These are phyloP conservation scores for Hyphodiscus hymeniophilus DNA, from an alignment of 495 filamentous ascomycete species.

Conservation along the genomic window DNA sequence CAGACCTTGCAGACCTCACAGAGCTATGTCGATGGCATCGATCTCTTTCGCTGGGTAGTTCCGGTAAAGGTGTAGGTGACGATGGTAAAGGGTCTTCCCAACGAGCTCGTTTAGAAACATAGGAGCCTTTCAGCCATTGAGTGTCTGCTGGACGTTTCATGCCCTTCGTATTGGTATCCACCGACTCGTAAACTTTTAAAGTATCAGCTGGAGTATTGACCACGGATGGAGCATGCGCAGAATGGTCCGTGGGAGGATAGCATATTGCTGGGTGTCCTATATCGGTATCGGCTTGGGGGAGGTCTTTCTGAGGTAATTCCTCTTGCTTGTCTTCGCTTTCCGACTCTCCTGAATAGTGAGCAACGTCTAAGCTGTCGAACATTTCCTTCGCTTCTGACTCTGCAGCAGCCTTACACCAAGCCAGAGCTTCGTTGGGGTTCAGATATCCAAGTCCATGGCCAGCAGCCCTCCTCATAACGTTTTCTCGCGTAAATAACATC, in stretches of 20 bases:
- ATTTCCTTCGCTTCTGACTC: constrained; percentile 1
- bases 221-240: too few species aligned
- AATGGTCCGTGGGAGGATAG: too few species aligned
- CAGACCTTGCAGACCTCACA: neutral
- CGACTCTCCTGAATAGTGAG: neutral
- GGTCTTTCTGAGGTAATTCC: neutral
- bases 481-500: constrained; percentile 18
- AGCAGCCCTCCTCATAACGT: constrained; percentile 17
- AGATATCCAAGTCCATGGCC: constrained; percentile 17
- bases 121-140: constrained; percentile 21
- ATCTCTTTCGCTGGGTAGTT: neutral
- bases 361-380: neutral
- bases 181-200: neutral
- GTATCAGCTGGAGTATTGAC: too few species aligned
- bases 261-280: neutral
- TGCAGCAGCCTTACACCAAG: constrained; percentile 17
- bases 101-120: constrained; percentile 18
- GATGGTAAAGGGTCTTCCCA: constrained; percentile 12
- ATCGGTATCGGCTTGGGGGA: neutral
- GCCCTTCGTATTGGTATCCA: constrained; percentile 1
- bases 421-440: constrained; percentile 13
- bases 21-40: neutral
- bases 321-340: neutral
- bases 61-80: constrained; percentile 15
- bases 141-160: constrained; percentile 8